phyloP scores from a whole-genome alignment of 2,329 filamentous ascomycete species.

The Stemphylium vesicarium region DNA sequence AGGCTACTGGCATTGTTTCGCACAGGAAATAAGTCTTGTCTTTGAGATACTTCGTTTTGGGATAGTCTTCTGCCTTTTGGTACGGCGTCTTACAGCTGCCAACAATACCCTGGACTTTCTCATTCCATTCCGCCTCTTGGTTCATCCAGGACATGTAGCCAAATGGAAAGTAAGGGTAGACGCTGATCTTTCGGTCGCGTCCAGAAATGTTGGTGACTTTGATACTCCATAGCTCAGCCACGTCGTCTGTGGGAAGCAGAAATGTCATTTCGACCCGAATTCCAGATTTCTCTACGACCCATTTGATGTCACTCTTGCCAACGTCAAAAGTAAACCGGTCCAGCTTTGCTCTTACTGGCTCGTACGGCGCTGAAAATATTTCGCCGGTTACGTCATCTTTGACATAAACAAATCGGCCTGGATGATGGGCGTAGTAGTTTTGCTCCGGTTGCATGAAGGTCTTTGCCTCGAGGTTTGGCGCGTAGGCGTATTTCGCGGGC shows the following conservation, averaged over 20 bases:
- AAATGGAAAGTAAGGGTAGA: conserved; percentile 64
- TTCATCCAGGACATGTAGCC: conserved; percentile 71
- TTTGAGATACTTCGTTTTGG: conserved; percentile 63
- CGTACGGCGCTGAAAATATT: conserved; percentile 63
- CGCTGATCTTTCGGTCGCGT: conserved; percentile 56
- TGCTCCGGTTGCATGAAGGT: conserved; percentile 68
- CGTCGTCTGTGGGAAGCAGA: conserved; percentile 60
- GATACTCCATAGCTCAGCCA: conserved; percentile 63
- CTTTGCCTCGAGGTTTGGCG: conserved; percentile 63
- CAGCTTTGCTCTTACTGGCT: conserved; percentile 58
- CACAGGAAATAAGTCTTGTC: conserved; percentile 65
- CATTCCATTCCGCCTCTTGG: conserved; percentile 61
- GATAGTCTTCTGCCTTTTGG: conserved; percentile 64
- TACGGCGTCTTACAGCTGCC: conserved; percentile 63
- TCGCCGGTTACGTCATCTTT: conserved; percentile 61
- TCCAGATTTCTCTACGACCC: conserved; percentile 60
- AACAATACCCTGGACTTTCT: conserved; percentile 58
- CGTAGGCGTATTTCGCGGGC: conserved; percentile 65
- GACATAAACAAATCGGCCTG: conserved; percentile 65
- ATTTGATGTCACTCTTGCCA: conserved; percentile 62
- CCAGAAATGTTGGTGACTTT: conserved; percentile 59
- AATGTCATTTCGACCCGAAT: conserved; percentile 61
- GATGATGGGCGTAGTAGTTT: conserved; percentile 65
- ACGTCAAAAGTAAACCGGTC: conserved; percentile 61
- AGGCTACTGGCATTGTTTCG: conserved; percentile 58